These are phyloP conservation scores for Keqinozyma sinolaborantium DNA, from an alignment of 1,139 yeast species.

Conservation along the genomic window DNA sequence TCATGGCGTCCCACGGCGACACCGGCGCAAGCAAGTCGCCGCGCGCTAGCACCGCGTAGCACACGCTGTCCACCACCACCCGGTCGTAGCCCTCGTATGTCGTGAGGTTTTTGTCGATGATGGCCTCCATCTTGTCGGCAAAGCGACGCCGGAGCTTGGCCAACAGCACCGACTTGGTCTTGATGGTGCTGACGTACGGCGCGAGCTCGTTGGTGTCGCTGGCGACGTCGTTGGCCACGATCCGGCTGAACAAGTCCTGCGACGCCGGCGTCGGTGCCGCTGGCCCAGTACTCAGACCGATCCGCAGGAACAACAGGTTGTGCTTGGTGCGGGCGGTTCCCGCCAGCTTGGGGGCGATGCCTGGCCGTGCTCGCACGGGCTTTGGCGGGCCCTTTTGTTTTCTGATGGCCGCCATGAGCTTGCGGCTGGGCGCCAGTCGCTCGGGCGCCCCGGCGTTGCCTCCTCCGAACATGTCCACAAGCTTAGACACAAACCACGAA, in stretches of 20 bases:
- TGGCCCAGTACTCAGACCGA: too few species aligned
- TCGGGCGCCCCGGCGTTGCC: too few species aligned
- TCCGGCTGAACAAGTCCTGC: neutral
- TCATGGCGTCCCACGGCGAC: conserved; percentile 13
- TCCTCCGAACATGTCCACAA: too few species aligned
- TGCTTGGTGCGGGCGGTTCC: too few species aligned
- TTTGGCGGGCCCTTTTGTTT: too few species aligned
- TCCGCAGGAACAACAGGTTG: too few species aligned
- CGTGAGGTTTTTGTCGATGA: neutral
- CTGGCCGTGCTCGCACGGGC: too few species aligned
- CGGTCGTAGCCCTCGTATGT: conserved; percentile 32
- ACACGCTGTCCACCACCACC: conserved; percentile 25
- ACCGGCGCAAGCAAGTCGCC: conserved; percentile 34
- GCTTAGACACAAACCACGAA: too few species aligned
- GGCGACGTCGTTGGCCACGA: neutral
- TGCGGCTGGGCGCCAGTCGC: too few species aligned
- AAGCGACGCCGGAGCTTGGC: neutral
- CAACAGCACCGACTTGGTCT: neutral
- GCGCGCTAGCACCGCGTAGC: conserved; percentile 29
- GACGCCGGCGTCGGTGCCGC: neutral
- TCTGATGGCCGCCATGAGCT: too few species aligned
- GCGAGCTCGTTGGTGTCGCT: neutral
- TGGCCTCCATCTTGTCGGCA: neutral
- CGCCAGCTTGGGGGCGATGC: too few species aligned
- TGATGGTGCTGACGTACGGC: neutral